phyloP scores from a whole-genome alignment of 2,329 filamentous ascomycete species.

The Phyllosticta citribraziliensis region DNA sequence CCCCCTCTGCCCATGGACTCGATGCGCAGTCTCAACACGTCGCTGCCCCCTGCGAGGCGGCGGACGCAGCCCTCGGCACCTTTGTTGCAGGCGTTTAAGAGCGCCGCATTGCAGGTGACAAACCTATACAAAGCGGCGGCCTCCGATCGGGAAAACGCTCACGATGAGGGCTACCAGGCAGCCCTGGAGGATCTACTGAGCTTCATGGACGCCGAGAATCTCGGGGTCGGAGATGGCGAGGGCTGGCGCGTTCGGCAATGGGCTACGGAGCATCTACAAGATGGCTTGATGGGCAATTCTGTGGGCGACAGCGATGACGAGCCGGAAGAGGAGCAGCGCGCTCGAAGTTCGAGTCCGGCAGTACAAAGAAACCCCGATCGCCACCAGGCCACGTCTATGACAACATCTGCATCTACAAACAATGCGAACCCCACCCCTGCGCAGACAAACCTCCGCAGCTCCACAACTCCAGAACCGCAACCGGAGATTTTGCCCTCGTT shows the following conservation, averaged over 20 bases:
- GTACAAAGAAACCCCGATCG: conserved; percentile 31
- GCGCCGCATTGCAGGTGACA: conserved; percentile 85
- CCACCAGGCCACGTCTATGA: background rate
- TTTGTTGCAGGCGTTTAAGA: conserved; percentile 82
- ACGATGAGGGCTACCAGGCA: conserved; percentile 81
- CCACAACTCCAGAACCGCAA: conserved; percentile 9
- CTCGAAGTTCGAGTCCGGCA: conserved; percentile 50
- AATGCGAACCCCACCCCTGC: background rate
- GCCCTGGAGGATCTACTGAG: conserved; percentile 81
- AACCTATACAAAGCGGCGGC: conserved; percentile 92
- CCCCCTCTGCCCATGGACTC: conserved; percentile 23
- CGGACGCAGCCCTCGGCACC: conserved; percentile 28
- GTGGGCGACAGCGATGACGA: conserved; percentile 62
- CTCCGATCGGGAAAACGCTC: conserved; percentile 63
- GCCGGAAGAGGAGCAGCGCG: conserved; percentile 42
- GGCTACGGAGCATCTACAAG: conserved; percentile 61
- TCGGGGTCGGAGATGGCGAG: conserved; percentile 72
- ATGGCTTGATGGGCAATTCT: conserved; percentile 27
- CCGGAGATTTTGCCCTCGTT: conserved; percentile 12
- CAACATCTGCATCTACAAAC: conserved; percentile 2
- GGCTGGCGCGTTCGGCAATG: conserved; percentile 56
- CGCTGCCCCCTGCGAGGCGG: conserved; percentile 24
- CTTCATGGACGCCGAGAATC: conserved; percentile 72
- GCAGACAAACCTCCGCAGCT: background rate
- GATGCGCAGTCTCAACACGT: conserved; percentile 33